Evolutionary conservation across 805 yeast genomes (phyloP), one percentile per base, ranked within the genome.

Genomic region (Millerozyma miso): DNA sequence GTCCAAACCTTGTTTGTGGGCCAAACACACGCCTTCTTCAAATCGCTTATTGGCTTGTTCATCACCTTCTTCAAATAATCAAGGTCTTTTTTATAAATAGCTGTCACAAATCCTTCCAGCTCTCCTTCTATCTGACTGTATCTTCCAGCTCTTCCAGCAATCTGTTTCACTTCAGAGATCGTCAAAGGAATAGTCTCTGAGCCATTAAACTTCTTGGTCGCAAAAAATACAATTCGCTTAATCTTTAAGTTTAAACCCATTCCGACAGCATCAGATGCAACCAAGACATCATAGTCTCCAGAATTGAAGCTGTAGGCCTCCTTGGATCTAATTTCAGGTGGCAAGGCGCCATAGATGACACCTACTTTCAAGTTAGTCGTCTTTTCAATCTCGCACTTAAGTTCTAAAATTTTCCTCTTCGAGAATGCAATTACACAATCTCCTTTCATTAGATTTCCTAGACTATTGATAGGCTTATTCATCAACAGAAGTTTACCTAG

Each of bases 241-340:
- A 93, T 90, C 19, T 86, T 83, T 54, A 93, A 69, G 56, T 93
- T 93, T 41, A 93, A 71, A 0, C 99, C 99, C 97, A 93, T 91
- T 2, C 99, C 99, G 48, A 93, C 81, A 0, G 99, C 99, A 67
- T 93, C 98, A 2, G 96, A 86, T 1, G 99, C 98, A 4, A 93
- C 86, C 32, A 93, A 69, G n/a, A 86, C 74, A 54, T 90, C 93
- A 48, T 80, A 84, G 31, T 76, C 75, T 2, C 95, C 91, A n/a
- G 58, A 65, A 57, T 93, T 93, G 62, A 93, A 93, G 37, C 77
- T 70, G 20, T 69, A 60, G 0, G 97, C 96, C 56, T 93, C 97
- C 50, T 80, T 79, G 2, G 88, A 79, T 51, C 99, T 76, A 0
- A 91, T 88, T 58, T 93, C 98, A 0, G 98, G 96, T 0, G 99